Conservation (phyloP, 2,329 filamentous ascomycete species). For the Sclerotinia glacialis region DNA sequence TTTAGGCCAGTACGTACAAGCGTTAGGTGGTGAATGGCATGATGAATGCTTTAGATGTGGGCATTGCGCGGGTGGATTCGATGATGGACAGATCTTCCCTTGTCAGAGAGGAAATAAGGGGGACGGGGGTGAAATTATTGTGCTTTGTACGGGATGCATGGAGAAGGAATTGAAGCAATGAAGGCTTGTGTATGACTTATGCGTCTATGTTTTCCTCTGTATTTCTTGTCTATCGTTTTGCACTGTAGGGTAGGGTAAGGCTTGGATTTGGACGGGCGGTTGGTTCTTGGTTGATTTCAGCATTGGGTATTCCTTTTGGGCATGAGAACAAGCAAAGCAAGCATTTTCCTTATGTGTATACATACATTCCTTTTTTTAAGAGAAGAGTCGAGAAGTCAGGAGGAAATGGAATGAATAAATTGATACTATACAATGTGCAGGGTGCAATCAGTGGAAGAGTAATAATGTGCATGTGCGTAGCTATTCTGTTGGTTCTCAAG, state of each 20-base stretch:
- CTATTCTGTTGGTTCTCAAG: no score
- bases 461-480: no score
- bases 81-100: slow-evolving; percentile 64
- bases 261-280: not conserved
- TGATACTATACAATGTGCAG: not conserved
- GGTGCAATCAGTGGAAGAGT: no score
- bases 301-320: not conserved
- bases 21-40: slow-evolving; percentile 91
- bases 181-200: slow-evolving; percentile 6
- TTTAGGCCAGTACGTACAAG: slow-evolving; percentile 84
- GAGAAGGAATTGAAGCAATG: slow-evolving; percentile 55
- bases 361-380: not conserved
- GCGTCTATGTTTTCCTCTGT: not conserved
- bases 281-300: not conserved
- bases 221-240: slow-evolving; percentile 8
- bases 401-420: not conserved
- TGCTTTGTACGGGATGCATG: slow-evolving; percentile 61
- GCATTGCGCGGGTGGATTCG: slow-evolving; percentile 57
- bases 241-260: not conserved
- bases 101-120: slow-evolving; percentile 41
- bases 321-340: slow-evolving; percentile 11
- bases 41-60: slow-evolving; percentile 84
- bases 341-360: slow-evolving; percentile 8
- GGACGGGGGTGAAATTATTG: slow-evolving; percentile 49
- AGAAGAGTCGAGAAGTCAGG: not conserved